Evolutionary conservation across 1,284 basidiomycete species (phyloP).

Genomic region (Xanthoconium separans): DNA sequence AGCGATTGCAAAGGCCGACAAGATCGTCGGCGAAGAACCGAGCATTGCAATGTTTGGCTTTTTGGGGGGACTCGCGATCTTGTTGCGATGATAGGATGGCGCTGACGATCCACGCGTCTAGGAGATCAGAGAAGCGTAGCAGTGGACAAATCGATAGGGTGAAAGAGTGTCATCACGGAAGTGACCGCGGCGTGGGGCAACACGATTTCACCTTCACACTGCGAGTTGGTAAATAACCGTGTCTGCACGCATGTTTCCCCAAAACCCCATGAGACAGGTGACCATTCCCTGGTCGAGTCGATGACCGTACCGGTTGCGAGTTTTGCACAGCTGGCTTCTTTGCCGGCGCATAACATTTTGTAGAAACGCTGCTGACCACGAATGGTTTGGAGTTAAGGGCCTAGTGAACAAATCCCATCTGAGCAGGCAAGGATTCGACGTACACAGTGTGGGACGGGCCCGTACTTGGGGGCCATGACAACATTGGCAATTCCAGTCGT

Average conservation of each 20-base stretch:
- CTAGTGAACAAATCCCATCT: neutral
- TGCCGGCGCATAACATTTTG: conserved; percentile 4
- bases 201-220: too few species aligned
- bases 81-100: neutral
- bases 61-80: neutral
- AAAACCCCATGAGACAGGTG: too few species aligned
- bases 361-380: conserved; percentile 8
- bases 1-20: neutral
- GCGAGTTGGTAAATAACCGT: too few species aligned
- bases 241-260: too few species aligned
- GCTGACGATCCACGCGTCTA: neutral
- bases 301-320: too few species aligned
- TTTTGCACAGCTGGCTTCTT: too few species aligned
- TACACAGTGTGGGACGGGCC: neutral
- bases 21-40: neutral
- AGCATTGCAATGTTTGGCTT: conserved; percentile 1
- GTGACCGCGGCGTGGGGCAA: too few species aligned
- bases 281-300: too few species aligned
- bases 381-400: conserved; percentile 4
- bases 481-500: neutral
- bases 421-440: neutral
- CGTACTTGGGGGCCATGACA: neutral
- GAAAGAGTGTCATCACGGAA: neutral
- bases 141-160: neutral
- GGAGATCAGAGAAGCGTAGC: neutral